Conservation (phyloP, 805 yeast species). For the Starmerella bacillaris region DNA sequence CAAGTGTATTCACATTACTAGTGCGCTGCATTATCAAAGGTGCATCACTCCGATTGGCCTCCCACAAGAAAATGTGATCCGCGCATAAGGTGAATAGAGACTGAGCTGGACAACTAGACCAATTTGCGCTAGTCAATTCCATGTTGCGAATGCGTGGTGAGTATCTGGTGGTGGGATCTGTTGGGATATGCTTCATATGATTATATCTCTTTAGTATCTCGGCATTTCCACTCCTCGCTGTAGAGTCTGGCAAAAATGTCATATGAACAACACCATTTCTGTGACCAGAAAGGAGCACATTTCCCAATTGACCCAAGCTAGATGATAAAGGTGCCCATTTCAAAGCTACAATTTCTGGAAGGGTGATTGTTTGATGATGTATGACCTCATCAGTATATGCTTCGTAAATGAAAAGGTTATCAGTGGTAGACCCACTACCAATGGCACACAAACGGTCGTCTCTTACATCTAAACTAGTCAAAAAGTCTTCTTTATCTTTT, state of each 20-base stretch:
- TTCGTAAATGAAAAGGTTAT: conserved; percentile 38
- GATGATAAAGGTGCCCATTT: conserved; percentile 25
- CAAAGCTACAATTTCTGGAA: conserved; percentile 36
- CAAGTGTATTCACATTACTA: conserved; percentile 34
- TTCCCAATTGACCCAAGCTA: conserved; percentile 27
- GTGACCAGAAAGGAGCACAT: conserved; percentile 47
- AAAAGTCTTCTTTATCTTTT: conserved; percentile 22
- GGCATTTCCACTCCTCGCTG: conserved; percentile 34
- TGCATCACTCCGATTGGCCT: conserved; percentile 37
- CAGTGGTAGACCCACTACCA: conserved; percentile 32
- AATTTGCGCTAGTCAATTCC: conserved; percentile 25
- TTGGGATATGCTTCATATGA: conserved; percentile 45
- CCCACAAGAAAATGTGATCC: conserved; percentile 63
- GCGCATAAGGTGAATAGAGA: conserved; percentile 46
- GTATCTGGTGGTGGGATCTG: not conserved
- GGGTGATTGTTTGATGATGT: conserved; percentile 41
- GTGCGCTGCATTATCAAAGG: conserved; percentile 41
- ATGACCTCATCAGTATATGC: conserved; percentile 28
- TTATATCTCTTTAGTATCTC: conserved; percentile 63
- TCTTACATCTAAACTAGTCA: conserved; percentile 24
- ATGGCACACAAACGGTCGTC: conserved; percentile 31
- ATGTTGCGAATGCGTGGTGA: conserved; percentile 24
- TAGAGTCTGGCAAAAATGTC: conserved; percentile 44
- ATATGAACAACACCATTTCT: conserved; percentile 57
- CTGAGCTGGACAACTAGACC: conserved; percentile 30